Evolutionary conservation across 2,329 filamentous ascomycete genomes (phyloP), one percentile per base, ranked within the genome.

Genomic region (Biscogniauxia mediterranea): DNA sequence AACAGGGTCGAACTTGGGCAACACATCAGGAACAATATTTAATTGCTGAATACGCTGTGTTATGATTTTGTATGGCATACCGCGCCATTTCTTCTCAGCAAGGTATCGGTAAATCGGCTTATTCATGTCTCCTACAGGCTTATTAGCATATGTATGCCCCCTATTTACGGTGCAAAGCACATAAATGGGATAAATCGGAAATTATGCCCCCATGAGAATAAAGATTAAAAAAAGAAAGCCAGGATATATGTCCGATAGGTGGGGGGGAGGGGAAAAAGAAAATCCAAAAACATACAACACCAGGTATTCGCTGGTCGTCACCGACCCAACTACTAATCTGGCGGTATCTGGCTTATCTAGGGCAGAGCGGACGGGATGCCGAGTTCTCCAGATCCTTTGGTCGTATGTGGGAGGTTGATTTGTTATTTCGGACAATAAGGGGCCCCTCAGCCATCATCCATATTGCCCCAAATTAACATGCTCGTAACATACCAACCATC

Each of bases 51-150:
- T 89, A 73, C 95, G 90, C 81, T 99, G 95, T 64, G 88, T 82
- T 65, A 96, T 85, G 65, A 98, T 80, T 69, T 87, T 86, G 69
- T 89, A 87, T 73, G 92, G 89, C 80, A 95, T 93, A 66, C 87
- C 83, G 69, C 89, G 88, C 95, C 95, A 99, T 80, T 96, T 93
- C 70, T 84, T 81, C 73, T 97, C 86, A 63, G 94, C 92, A 56
- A 98, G 89, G 76, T 91, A 85, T 66, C 94, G 91, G 81, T 99
- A 99, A 73, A 99, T 93, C 65, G 94, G 94, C 77, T 96, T 96
- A 80, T 86, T 89, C 92, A 98, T 94, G 77, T 98, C 93, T 66
- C 90, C 93, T 97, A 67, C 5, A 26, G 23, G 1, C 28, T 19
- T 53, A 60, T 74, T 67, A 71, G 65, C 9, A 21, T 52, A 52